A percentile compares a stretch with the other conserved stretches of the same genome.
These are phyloP conservation scores for Hymenochaete sp. DNA, from an alignment of 1,284 basidiomycete genomes.

Conservation along the genomic window DNA sequence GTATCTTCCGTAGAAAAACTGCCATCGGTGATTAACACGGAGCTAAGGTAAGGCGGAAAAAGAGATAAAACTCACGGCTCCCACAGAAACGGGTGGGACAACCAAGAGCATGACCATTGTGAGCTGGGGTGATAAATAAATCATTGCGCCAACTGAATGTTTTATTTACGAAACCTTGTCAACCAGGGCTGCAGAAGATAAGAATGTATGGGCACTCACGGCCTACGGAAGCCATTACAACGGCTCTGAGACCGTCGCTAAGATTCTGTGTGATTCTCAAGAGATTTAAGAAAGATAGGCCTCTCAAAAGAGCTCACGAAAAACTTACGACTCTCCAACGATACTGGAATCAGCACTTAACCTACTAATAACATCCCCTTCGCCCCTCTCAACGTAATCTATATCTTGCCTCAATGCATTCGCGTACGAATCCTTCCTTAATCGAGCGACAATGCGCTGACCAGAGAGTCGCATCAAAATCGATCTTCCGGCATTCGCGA, in stretches of 20 bases:
- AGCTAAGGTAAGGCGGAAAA: not conserved
- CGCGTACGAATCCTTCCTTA: conserved; percentile 77
- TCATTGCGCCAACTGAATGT: conserved; percentile 84
- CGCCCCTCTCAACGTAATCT: conserved; percentile 86
- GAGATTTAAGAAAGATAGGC: conserved; percentile 7
- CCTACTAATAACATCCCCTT: conserved; percentile 90
- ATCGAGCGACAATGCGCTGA: conserved; percentile 85
- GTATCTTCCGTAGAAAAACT: conserved; percentile 87
- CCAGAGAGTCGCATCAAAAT: conserved; percentile 86
- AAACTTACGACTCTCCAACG: conserved; percentile 80
- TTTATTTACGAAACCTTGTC: conserved; percentile 3
- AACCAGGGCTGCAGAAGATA: too few relatives aligned
- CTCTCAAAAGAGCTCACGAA: not conserved
- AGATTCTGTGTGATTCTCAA: conserved; percentile 77
- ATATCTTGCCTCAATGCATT: conserved; percentile 84
- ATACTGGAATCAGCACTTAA: conserved; percentile 90
- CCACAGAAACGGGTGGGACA: conserved; percentile 92
- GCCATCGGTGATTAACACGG: not conserved
- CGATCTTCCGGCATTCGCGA: conserved; percentile 81
- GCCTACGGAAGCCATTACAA: conserved; percentile 86
- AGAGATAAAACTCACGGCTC: conserved; percentile 67
- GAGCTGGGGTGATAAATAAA: conserved; percentile 86
- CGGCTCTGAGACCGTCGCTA: conserved; percentile 80
- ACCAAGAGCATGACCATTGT: conserved; percentile 90
- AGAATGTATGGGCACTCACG: conserved; percentile 38